A percentile compares a stretch with the other conserved stretches of the same genome.
Conservation (phyloP, 106 monocot genomes). For the Phalaenopsis aphrodite region DNA sequence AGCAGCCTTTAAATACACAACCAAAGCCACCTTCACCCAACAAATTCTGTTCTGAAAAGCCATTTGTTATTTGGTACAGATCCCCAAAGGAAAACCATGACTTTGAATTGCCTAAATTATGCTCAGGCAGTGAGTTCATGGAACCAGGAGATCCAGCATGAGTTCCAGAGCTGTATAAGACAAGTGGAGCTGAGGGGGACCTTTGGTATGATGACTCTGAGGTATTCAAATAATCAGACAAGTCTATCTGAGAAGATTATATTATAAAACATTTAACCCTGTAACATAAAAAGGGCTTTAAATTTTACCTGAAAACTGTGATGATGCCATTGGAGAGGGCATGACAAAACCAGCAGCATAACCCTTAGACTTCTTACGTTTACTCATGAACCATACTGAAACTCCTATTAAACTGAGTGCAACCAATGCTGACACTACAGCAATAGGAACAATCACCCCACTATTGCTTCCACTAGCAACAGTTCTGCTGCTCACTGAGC, state of each 20-base stretch:
- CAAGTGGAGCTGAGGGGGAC: constrained; percentile 28
- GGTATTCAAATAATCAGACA: background rate
- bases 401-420: constrained; percentile 31
- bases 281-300: background rate
- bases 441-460: constrained; percentile 20
- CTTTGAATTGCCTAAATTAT: constrained; percentile 49
- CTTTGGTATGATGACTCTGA: constrained; percentile 25
- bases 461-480: constrained; percentile 13
- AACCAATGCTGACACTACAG: constrained; percentile 21
- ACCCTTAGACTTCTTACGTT: constrained; percentile 17
- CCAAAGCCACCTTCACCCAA: constrained; percentile 96
- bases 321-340: constrained; percentile 48
- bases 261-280: background rate
- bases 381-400: constrained; percentile 42
- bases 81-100: constrained; percentile 71
- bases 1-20: constrained; percentile 70
- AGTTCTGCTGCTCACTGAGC: background rate
- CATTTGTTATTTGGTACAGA: constrained; percentile 47
- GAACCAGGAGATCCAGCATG: constrained; percentile 8
- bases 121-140: constrained; percentile 27
- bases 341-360: constrained; percentile 36
- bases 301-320: constrained; percentile 49
- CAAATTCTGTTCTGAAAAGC: constrained; percentile 59
- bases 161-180: constrained; percentile 28
- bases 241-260: background rate